Conservation (phyloP, 441 rosid genomes). For the Breynia disticha region DNA sequence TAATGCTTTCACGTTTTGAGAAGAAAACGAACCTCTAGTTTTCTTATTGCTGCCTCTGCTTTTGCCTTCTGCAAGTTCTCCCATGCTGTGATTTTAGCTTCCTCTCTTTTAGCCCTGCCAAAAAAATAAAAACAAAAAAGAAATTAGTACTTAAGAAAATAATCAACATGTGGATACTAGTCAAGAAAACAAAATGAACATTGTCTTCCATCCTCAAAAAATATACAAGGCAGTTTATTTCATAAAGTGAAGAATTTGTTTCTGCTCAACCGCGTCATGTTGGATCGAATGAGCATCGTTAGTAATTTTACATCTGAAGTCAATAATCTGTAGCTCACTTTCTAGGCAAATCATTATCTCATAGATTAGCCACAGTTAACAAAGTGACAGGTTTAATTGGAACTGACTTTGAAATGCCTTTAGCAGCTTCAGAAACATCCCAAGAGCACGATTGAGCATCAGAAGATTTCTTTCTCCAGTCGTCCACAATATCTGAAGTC, state of each 20-base stretch:
- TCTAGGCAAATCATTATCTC: too few relatives aligned
- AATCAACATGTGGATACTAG: too few relatives aligned
- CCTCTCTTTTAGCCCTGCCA: conserved; percentile 64
- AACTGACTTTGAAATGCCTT: conserved; percentile 55
- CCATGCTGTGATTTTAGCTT: conserved; percentile 86
- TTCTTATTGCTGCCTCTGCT: conserved; percentile 80
- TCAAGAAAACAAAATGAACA: background rate
- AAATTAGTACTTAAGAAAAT: background rate
- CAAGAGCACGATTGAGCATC: conserved; percentile 43
- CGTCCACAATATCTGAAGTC: conserved; percentile 51
- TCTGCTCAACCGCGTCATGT: too few relatives aligned
- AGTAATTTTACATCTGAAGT: too few relatives aligned
- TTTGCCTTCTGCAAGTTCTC: conserved; percentile 93
- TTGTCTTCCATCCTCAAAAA: background rate
- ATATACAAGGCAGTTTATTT: too few relatives aligned
- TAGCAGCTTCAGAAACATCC: conserved; percentile 48
- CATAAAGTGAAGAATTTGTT: too few relatives aligned
- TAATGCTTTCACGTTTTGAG: background rate
- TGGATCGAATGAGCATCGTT: too few relatives aligned
- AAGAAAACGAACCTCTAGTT: conserved; percentile 59
- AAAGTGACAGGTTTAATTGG: conserved; percentile 4
- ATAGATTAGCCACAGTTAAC: background rate
- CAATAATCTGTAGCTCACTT: too few relatives aligned
- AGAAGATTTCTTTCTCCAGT: conserved; percentile 53
- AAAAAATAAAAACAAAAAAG: conserved; percentile 13